Conservation (phyloP, 768 basidiomycete genomes). For the Trichaptum fuscoviolaceum region DNA sequence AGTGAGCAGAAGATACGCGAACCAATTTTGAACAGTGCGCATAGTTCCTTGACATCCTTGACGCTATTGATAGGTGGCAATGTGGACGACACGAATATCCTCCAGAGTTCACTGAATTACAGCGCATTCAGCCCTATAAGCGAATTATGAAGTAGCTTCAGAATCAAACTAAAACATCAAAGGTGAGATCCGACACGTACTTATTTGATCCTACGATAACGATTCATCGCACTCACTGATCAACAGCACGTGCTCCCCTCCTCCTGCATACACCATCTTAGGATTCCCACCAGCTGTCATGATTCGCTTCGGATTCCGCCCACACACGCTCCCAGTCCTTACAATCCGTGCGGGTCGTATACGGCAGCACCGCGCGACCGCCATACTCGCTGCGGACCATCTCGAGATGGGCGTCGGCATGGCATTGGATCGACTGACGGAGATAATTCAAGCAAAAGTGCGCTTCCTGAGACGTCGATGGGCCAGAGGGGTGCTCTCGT, state of each 20-base stretch:
- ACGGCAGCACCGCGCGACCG: neutral
- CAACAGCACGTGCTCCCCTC: neutral
- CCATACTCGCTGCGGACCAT: conserved; percentile 7
- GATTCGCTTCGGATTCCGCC: neutral
- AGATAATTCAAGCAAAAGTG: conserved; percentile 31
- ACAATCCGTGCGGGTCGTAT: neutral
- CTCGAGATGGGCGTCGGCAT: conserved; percentile 26
- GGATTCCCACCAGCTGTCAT: neutral
- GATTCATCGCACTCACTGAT: neutral
- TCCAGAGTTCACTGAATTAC: neutral
- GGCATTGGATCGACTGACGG: conserved; percentile 27
- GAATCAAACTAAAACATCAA: neutral
- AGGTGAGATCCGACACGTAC: neutral
- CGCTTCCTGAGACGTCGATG: neutral
- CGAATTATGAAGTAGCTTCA: neutral
- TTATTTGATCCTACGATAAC: neutral
- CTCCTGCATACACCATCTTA: neutral
- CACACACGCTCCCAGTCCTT: neutral
- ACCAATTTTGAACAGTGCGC: neutral
- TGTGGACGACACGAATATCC: neutral
- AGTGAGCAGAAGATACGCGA: neutral
- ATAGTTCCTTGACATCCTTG: neutral
- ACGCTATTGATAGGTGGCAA: neutral
- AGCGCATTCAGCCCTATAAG: neutral
- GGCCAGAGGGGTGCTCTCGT: neutral